Conservation (phyloP, 106 monocot genomes). For the Ottelia alismoides region DNA sequence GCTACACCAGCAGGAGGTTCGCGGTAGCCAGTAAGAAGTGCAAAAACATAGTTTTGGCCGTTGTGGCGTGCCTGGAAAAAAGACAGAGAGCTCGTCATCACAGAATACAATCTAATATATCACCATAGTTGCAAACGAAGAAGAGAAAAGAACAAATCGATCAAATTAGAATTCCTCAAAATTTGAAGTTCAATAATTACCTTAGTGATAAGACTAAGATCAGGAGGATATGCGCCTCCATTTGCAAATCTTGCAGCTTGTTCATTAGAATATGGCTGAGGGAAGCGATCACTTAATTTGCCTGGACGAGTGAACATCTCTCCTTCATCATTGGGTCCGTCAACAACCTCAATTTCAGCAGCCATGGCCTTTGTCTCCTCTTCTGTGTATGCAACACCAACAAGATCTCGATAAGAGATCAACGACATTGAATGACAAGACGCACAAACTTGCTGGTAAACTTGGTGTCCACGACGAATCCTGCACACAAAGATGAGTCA, state of each 20-base stretch:
- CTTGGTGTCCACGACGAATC: no score
- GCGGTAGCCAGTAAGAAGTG: constrained; percentile 87
- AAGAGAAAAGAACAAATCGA: no score
- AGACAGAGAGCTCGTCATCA: no score
- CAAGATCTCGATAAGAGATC: constrained; percentile 68
- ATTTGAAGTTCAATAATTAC: no score
- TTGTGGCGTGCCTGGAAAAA: constrained; percentile 68
- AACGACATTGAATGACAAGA: constrained; percentile 14
- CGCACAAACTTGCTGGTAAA: constrained; percentile 14
- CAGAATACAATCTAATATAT: no score
- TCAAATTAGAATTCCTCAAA: no score
- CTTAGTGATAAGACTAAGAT: constrained; percentile 5
- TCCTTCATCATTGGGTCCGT: no score
- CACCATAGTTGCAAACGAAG: no score
- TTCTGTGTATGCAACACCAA: constrained; percentile 83
- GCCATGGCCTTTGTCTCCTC: constrained; percentile 85
- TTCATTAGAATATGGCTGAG: constrained; percentile 16
- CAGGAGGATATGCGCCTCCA: constrained; percentile 17
- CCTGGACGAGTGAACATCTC: constrained; percentile 5
- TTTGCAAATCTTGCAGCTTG: constrained; percentile 15
- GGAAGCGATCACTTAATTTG: constrained; percentile 11
- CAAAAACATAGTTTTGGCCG: constrained; percentile 56
- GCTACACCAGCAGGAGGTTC: constrained; percentile 89
- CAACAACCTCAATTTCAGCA: constrained; percentile 26
- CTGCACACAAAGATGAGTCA: no score